Percentiles rank a stretch among this genome's conserved stretches.
phyloP scores from a whole-genome alignment of 2,329 filamentous ascomycete genomes.

The Immersiporthe knoxdaviesiana region DNA sequence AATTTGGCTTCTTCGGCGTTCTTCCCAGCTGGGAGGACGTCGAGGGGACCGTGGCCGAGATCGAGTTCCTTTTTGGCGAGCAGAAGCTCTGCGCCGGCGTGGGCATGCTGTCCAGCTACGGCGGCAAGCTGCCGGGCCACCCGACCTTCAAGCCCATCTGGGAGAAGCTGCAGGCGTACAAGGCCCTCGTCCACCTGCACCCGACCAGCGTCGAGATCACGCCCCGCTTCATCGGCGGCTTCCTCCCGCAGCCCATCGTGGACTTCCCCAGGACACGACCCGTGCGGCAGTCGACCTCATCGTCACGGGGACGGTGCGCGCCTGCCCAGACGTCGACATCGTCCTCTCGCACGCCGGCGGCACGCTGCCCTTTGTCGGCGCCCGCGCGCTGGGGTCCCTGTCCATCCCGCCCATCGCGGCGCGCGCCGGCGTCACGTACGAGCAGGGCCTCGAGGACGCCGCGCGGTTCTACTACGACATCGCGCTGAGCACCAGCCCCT shows the following conservation, averaged over 20 bases:
- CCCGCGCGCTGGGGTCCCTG: slow-evolving; percentile 33
- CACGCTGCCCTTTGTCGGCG: slow-evolving; percentile 44
- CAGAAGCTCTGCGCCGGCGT: slow-evolving; percentile 35
- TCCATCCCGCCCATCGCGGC: slow-evolving; percentile 24
- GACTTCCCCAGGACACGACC: slow-evolving; percentile 47
- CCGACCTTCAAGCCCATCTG: slow-evolving; percentile 36
- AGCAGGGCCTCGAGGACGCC: slow-evolving; percentile 29
- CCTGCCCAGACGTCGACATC: slow-evolving; percentile 43
- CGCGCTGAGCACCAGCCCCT: slow-evolving; percentile 36
- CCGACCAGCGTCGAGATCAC: slow-evolving; percentile 29
- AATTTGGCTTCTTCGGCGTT: slow-evolving; percentile 35
- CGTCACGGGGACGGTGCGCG: slow-evolving; percentile 36
- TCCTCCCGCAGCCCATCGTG: slow-evolving; percentile 36
- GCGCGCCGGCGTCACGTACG: slow-evolving; percentile 14
- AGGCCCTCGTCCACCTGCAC: slow-evolving; percentile 36
- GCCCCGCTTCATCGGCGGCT: slow-evolving; percentile 27
- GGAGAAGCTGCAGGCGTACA: slow-evolving; percentile 33
- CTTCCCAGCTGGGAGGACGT: slow-evolving; percentile 36
- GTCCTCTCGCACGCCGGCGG: slow-evolving; percentile 52
- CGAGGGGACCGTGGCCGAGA: slow-evolving; percentile 34
- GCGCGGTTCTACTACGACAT: slow-evolving; percentile 43
- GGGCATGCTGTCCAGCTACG: slow-evolving; percentile 34
- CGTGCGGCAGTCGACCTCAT: slow-evolving; percentile 48
- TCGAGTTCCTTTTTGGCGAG: slow-evolving; percentile 33
- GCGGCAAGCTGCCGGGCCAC: slow-evolving; percentile 32